A percentile compares a stretch with the other conserved stretches of the same genome.
Conservation (phyloP, 306 rosid genomes). For the Datisca glomerata region DNA sequence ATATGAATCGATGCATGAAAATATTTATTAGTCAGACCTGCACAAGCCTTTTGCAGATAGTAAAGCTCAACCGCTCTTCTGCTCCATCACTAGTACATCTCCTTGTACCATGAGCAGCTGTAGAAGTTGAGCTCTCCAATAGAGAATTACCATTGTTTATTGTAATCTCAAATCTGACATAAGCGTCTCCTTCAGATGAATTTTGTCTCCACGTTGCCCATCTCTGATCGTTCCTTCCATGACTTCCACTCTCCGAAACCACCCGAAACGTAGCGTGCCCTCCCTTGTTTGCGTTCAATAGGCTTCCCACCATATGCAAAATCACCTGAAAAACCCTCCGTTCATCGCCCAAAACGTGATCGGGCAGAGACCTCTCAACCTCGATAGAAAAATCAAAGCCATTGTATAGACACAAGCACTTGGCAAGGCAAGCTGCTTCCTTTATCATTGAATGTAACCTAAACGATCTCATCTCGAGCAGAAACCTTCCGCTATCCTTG, state of each 20-base stretch:
- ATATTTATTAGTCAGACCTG: constrained; percentile 64
- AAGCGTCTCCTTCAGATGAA: constrained; percentile 69
- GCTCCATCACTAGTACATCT: constrained; percentile 50
- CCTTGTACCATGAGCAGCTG: constrained; percentile 28
- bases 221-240: constrained; percentile 80
- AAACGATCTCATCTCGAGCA: constrained; percentile 66
- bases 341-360: constrained; percentile 88
- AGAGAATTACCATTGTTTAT: constrained; percentile 42
- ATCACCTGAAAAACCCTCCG: constrained; percentile 96
- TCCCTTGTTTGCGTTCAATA: constrained; percentile 46
- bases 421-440: constrained; percentile 93
- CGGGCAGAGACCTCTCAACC: constrained; percentile 73
- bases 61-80: constrained; percentile 78
- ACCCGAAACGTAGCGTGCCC: constrained; percentile 54
- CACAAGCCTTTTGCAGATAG: constrained; percentile 76
- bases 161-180: constrained; percentile 76
- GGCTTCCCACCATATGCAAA: constrained; percentile 92
- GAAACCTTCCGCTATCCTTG: constrained; percentile 72
- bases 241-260: constrained; percentile 58
- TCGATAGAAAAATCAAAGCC: constrained; percentile 65
- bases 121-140: constrained; percentile 35
- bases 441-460: constrained; percentile 69
- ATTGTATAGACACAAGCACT: constrained; percentile 67
- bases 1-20: too few species aligned
- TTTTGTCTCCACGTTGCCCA: constrained; percentile 76